Percentiles rank a stretch among this genome's conserved stretches.
These are phyloP conservation scores for Malassezia furfur DNA, from an alignment of 1,284 basidiomycete species.

Conservation along the genomic window DNA sequence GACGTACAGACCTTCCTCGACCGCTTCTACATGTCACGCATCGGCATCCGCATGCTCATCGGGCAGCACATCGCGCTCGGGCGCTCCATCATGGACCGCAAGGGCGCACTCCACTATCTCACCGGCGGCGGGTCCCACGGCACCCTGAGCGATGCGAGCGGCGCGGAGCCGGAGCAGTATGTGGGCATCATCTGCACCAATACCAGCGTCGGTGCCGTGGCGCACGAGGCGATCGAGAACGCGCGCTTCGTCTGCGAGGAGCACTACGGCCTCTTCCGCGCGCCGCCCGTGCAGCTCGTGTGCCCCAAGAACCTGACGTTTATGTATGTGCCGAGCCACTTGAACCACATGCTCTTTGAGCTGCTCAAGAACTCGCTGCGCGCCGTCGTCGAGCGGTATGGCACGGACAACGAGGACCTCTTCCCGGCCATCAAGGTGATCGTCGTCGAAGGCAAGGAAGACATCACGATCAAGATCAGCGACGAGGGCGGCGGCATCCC, in stretches of 20 bases:
- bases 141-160: conserved; percentile 17
- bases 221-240: conserved; percentile 93
- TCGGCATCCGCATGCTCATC: conserved; percentile 54
- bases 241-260: conserved; percentile 97
- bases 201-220: conserved; percentile 53
- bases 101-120: conserved; percentile 3
- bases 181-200: conserved; percentile 97
- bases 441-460: conserved; percentile 70
- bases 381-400: conserved; percentile 87
- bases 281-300: conserved; percentile 90
- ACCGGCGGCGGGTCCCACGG: conserved; percentile 16
- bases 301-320: conserved; percentile 80
- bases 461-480: conserved; percentile 96
- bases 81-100: conserved; percentile 12
- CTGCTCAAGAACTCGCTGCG: conserved; percentile 96
- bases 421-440: conserved; percentile 95
- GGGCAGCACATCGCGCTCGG: conserved; percentile 48
- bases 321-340: conserved; percentile 89
- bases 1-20: conserved; percentile 94
- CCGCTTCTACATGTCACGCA: conserved; percentile 92
- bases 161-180: conserved; percentile 56
- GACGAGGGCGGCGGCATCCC: conserved; percentile 95
- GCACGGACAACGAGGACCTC: conserved; percentile 65
- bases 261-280: conserved; percentile 78
- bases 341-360: conserved; percentile 84